Evolutionary conservation across 768 basidiomycete species (phyloP), one percentile per base, ranked within the genome.

Genomic region (Chalciporus pseudorubinellus): DNA sequence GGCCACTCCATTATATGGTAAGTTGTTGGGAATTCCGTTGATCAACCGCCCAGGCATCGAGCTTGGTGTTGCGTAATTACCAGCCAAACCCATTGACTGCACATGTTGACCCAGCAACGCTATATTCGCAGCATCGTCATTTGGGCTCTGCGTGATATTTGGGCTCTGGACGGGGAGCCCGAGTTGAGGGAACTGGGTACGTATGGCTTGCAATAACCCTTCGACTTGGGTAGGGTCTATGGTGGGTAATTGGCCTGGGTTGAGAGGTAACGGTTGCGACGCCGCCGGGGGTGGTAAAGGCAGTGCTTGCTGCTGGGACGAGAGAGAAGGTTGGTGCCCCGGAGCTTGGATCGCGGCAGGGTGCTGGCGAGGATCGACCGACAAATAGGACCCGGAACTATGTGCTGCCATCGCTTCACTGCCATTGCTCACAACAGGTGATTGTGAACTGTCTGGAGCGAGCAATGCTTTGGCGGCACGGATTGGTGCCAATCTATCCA

Each of bases 401-500:
- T 18, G 6, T 2, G 19, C 28, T n/a, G 10, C 1, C 40, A 18
- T 21, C 6, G 7, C 12, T 21, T 59, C 56, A 9, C 16, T 31
- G 18, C 6, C 29, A 14, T 18, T 38, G 29, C 13, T 46, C 44
- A 33, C 48, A 46, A 53, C 38, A 20, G 62, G 52, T 20, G 60
- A 51, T 43, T 55, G 52, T n/a, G 20, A 3, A n/a, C 43, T n/a
- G 33, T 50, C 36, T 28, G 57, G 49, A 14, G 33, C 33, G 26
- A 70, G 54, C 8, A 60, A 55, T 1, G 65, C 67, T 43, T 70
- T 69, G 6, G 58, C 67, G 22, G 69, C 69, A 22, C 67, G 67
- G 52, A 69, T 69, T 19, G 67, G 67, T 4, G 69, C 67, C 6
- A 70, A 56, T 52, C 64, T 70, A 33, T 69, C 67, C 24, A 40